phyloP scores from a whole-genome alignment of 805 yeast species.

The Allodekkera sacchari region DNA sequence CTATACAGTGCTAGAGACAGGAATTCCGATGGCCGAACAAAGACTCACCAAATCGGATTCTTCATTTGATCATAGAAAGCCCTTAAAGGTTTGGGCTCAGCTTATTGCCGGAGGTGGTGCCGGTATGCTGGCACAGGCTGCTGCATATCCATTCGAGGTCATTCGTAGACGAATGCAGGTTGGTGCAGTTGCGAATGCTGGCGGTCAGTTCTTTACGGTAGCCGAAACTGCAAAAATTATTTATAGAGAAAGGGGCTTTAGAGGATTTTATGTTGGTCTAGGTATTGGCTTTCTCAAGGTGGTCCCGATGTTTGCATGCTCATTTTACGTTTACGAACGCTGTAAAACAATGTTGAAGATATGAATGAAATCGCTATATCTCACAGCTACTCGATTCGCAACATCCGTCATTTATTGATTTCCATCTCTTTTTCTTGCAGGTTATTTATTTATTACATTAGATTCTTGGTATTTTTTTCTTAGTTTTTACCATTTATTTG shows the following conservation, averaged over 20 bases:
- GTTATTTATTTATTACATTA: background rate
- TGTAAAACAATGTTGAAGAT: constrained; percentile 66
- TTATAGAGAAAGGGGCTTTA: constrained; percentile 64
- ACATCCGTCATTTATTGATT: constrained; percentile 46
- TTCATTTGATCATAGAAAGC: constrained; percentile 42
- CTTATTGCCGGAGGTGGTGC: constrained; percentile 92
- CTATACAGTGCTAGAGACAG: constrained; percentile 36
- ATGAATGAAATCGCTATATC: constrained; percentile 56
- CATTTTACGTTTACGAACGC: constrained; percentile 90
- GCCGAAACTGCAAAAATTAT: constrained; percentile 49
- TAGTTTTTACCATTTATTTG: background rate
- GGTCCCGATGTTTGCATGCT: constrained; percentile 94
- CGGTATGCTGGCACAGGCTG: constrained; percentile 91
- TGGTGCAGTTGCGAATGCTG: constrained; percentile 59
- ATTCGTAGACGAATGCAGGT: constrained; percentile 94
- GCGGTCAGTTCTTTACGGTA: constrained; percentile 49
- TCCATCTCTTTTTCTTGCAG: constrained; percentile 26
- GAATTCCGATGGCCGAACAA: constrained; percentile 6
- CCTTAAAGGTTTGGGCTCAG: constrained; percentile 87
- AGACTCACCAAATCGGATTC: constrained; percentile 23
- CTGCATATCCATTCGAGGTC: constrained; percentile 95
- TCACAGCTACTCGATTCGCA: constrained; percentile 60
- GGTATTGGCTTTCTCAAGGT: constrained; percentile 94
- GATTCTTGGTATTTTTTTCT: background rate
- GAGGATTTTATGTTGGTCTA: constrained; percentile 90